phyloP scores from a whole-genome alignment of 805 yeast species.

The Nakazawaea ernobii region DNA sequence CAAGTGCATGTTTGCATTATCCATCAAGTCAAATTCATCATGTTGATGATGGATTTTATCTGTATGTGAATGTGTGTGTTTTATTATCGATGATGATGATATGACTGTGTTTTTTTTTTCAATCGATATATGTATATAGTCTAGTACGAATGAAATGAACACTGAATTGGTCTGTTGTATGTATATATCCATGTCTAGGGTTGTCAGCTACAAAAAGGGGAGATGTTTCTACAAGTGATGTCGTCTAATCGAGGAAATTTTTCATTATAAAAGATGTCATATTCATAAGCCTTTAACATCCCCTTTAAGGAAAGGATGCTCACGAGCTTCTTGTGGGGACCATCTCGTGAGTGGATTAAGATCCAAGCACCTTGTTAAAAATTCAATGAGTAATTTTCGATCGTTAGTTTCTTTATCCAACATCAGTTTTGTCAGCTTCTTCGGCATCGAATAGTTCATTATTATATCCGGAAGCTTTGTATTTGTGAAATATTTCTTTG shows the following conservation, averaged over 20 bases:
- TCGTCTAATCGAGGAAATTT: too few relatives aligned
- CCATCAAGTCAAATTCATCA: too few relatives aligned
- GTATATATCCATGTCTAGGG: too few relatives aligned
- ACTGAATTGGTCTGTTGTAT: too few relatives aligned
- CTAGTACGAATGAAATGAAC: neutral
- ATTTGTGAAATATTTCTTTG: conserved; percentile 73
- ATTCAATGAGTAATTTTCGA: conserved; percentile 68
- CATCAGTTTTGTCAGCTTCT: conserved; percentile 45
- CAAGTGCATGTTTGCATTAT: too few relatives aligned
- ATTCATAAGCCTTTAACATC: neutral
- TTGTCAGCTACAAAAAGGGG: too few relatives aligned
- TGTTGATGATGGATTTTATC: too few relatives aligned
- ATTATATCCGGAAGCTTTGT: conserved; percentile 66
- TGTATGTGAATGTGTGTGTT: too few relatives aligned
- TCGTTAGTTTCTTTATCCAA: conserved; percentile 70
- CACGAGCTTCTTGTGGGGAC: conserved; percentile 92
- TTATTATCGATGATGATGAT: too few relatives aligned
- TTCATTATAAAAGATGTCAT: too few relatives aligned
- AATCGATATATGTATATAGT: neutral
- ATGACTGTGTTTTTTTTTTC: too few relatives aligned
- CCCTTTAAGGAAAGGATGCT: conserved; percentile 85
- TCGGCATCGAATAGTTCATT: conserved; percentile 65
- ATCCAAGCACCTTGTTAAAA: conserved; percentile 70
- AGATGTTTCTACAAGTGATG: neutral
- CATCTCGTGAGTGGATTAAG: conserved; percentile 91